Percentiles rank a stretch among this genome's conserved stretches.
phyloP scores from a whole-genome alignment of 2,329 filamentous ascomycete genomes.

The Xylariaceae sp. region DNA sequence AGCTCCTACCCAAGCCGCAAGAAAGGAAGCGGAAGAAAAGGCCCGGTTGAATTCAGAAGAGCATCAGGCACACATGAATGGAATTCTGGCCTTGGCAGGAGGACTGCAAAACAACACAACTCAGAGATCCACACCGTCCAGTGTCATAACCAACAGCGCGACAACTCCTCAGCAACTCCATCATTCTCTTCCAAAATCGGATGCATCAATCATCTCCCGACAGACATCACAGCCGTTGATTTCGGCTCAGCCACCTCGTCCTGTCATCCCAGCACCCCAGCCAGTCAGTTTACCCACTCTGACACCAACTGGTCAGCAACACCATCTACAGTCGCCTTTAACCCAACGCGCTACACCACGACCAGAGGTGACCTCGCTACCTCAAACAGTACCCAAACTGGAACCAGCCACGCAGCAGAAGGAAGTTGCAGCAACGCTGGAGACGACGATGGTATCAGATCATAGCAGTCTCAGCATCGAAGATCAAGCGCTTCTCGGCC shows the following conservation, averaged over 20 bases:
- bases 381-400: conserved; percentile 2
- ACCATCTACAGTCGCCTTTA: conserved; percentile 4
- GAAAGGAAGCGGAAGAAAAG: conserved; percentile 62
- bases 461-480: conserved; percentile 26
- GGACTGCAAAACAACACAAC: conserved; percentile 42
- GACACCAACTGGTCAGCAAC: conserved; percentile 23
- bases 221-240: conserved; percentile 19
- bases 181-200: conserved; percentile 23
- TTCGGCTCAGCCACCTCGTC: conserved; percentile 21
- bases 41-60: conserved; percentile 55
- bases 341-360: conserved; percentile 8
- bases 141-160: conserved; percentile 17
- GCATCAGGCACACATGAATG: conserved; percentile 54
- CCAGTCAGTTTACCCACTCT: conserved; percentile 30
- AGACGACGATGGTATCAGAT: conserved; percentile 14
- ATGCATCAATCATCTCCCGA: conserved; percentile 21
- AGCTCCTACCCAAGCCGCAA: conserved; percentile 67
- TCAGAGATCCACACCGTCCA: conserved; percentile 21
- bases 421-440: conserved; percentile 1
- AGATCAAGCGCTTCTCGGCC: conserved; percentile 27
- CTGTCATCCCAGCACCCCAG: conserved; percentile 30
- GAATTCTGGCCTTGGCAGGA: conserved; percentile 52
- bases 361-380: conserved; percentile 9
- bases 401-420: conserved; percentile 12
- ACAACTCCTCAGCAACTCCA: conserved; percentile 22